phyloP scores from a whole-genome alignment of 805 yeast genomes.

The Cyberlindnera subsufficiens region DNA sequence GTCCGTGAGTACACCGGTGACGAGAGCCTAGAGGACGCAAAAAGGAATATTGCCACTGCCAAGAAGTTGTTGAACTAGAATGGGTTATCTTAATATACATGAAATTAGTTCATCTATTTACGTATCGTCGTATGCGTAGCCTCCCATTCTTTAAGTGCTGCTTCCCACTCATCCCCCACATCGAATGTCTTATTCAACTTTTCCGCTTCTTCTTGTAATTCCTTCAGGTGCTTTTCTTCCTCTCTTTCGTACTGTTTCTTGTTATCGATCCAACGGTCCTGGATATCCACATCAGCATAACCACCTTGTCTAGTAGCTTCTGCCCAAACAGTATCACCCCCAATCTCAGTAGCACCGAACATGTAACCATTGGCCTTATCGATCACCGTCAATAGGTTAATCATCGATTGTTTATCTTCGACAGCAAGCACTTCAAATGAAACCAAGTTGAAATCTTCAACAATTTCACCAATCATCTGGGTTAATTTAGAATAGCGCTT shows the following conservation, averaged over 20 bases:
- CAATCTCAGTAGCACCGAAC: slow-evolving; percentile 88
- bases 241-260: slow-evolving; percentile 71
- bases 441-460: slow-evolving; percentile 82
- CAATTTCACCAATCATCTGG: slow-evolving; percentile 71
- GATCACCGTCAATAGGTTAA: slow-evolving; percentile 63
- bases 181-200: slow-evolving; percentile 37
- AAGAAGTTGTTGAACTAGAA: slow-evolving; percentile 14
- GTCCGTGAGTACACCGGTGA: slow-evolving; percentile 31
- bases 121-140: slow-evolving; percentile 29
- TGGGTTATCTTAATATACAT: not conserved
- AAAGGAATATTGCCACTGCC: slow-evolving; percentile 22
- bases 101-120: slow-evolving; percentile 2
- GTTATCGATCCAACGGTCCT: slow-evolving; percentile 91
- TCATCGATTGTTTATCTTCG: slow-evolving; percentile 92
- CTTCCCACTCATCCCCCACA: slow-evolving; percentile 70
- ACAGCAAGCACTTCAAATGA: slow-evolving; percentile 85
- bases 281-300: slow-evolving; percentile 57
- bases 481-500: slow-evolving; percentile 62
- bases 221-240: slow-evolving; percentile 41
- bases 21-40: slow-evolving; percentile 27
- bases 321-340: slow-evolving; percentile 98
- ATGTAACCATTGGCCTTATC: slow-evolving; percentile 94
- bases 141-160: slow-evolving; percentile 56
- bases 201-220: slow-evolving; percentile 36
- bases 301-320: slow-evolving; percentile 86